Percentiles rank a stretch among this genome's conserved stretches.
These are phyloP conservation scores for Cladorrhinum sp. DNA, from an alignment of 2,329 filamentous ascomycete genomes.

Conservation along the genomic window DNA sequence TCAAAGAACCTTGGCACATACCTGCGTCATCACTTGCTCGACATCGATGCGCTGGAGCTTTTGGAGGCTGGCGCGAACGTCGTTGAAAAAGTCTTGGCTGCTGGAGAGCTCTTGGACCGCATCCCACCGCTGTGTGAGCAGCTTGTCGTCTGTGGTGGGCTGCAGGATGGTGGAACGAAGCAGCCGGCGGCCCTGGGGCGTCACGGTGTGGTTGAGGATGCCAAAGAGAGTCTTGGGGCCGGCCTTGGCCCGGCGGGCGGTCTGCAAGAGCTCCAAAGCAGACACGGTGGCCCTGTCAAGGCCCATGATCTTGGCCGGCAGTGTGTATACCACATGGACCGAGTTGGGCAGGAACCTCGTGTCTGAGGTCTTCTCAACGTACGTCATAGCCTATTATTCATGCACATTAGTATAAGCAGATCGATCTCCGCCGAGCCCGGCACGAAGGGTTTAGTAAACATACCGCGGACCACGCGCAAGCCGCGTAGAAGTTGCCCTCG, in stretches of 20 bases:
- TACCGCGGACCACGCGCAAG: slow-evolving; percentile 27
- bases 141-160: slow-evolving; percentile 68
- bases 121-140: slow-evolving; percentile 71
- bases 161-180: slow-evolving; percentile 85
- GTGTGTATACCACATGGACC: slow-evolving; percentile 79
- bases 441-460: slow-evolving; percentile 23
- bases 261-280: slow-evolving; percentile 87
- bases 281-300: slow-evolving; percentile 86
- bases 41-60: slow-evolving; percentile 22
- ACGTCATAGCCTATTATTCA: slow-evolving; percentile 67
- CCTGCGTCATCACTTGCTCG: slow-evolving; percentile 14
- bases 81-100: slow-evolving; percentile 81
- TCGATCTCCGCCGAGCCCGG: neutral
- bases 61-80: slow-evolving; percentile 54
- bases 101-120: slow-evolving; percentile 77
- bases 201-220: slow-evolving; percentile 77
- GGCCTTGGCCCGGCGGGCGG: slow-evolving; percentile 72
- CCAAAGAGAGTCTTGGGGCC: slow-evolving; percentile 75
- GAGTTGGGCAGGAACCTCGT: slow-evolving; percentile 74
- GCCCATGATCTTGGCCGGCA: slow-evolving; percentile 91
- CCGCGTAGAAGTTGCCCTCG: slow-evolving; percentile 24
- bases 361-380: slow-evolving; percentile 67
- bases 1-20: too few relatives aligned
- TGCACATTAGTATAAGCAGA: neutral
- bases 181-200: slow-evolving; percentile 83